Base-by-base conservation (phyloP, 441 rosid species). In the Raphanus hybrid region DNA sequence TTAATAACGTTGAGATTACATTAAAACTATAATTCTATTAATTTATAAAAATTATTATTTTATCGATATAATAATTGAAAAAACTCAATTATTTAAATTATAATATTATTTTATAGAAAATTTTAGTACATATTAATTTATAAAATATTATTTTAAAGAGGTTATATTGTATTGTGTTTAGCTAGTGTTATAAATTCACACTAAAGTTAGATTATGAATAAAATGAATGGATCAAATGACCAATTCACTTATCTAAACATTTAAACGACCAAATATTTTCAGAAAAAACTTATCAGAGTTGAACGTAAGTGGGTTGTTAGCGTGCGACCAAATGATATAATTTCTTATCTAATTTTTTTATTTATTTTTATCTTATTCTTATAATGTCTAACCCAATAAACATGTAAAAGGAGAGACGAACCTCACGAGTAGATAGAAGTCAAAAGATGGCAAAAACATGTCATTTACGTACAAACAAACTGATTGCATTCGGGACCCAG, bases 401-500 rank as follows among this genome's bases (percentile, higher is more conserved):
- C 1, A 14, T 15, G 23, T 52, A 62, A 8, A 7, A 62, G 3
- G 12, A 14, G 10, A 10, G 14, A 52, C 16, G 4, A 65, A 65
- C 3, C 3, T 6, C 23, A 20, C 5, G 43, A 64, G 26, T 8
- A 64, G 8, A 65, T 41, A 41, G 20, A 71, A 45, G 75, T 62
- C 75, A 62, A 62, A 61, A 62, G 60, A 62, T 48, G 34, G 39
- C 14, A 15, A 6, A 41, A 71, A 6, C 18, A 8, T 60, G 29
- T 60, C 43, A 26, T 27, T 59, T 41, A 60, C 29, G 67, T 66
- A 50, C 64, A 52, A 69, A 75, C 74, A 75, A 75, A 75, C 34
- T 75, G 32, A 69, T 69, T 68, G 63, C 74, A 61, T 26, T 15
- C 34, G 78, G 78, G 69, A 68, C 74, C 79, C 79, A 61, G 41